Evolutionary conservation across 768 basidiomycete species (phyloP).

Genomic region (Tulasnella sp.): DNA sequence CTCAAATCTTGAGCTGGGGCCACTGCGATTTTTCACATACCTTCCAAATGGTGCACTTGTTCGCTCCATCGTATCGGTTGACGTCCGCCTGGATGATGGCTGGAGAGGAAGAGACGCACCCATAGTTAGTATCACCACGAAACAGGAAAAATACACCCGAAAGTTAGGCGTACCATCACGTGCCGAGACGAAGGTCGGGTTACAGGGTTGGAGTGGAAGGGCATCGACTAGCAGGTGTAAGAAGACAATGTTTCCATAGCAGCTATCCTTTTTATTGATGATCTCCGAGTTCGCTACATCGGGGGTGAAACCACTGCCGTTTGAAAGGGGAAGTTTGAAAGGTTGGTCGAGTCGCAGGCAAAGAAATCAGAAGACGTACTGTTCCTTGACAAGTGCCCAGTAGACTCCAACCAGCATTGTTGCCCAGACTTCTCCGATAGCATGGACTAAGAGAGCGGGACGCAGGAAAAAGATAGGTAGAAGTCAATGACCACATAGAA

Average conservation of each 20-base stretch:
- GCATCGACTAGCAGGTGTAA: slow-evolving; percentile 58
- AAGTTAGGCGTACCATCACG: slow-evolving; percentile 52
- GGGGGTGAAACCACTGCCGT: too few species aligned
- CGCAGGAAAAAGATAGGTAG: too few species aligned
- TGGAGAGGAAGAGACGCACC: background rate
- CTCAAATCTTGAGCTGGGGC: too few species aligned
- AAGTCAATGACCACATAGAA: too few species aligned
- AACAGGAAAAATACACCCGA: too few species aligned
- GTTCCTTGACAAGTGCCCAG: slow-evolving; percentile 41
- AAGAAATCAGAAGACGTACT: too few species aligned
- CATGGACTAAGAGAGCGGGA: slow-evolving; percentile 45
- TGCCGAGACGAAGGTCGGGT: slow-evolving; percentile 53
- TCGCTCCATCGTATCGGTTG: slow-evolving; percentile 52
- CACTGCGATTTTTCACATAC: too few species aligned
- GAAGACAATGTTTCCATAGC: slow-evolving; percentile 55
- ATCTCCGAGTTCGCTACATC: too few species aligned
- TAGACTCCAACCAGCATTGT: slow-evolving; percentile 49
- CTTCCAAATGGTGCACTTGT: slow-evolving; percentile 52
- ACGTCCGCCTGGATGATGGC: slow-evolving; percentile 52
- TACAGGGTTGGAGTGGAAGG: slow-evolving; percentile 52
- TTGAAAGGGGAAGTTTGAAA: too few species aligned
- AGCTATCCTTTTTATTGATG: too few species aligned
- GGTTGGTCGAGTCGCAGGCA: too few species aligned
- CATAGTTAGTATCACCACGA: too few species aligned
- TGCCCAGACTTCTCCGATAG: slow-evolving; percentile 63